Percentiles rank a stretch among this genome's conserved stretches.
phyloP scores from a whole-genome alignment of 768 basidiomycete genomes.

The Gautieria morchelliformis region DNA sequence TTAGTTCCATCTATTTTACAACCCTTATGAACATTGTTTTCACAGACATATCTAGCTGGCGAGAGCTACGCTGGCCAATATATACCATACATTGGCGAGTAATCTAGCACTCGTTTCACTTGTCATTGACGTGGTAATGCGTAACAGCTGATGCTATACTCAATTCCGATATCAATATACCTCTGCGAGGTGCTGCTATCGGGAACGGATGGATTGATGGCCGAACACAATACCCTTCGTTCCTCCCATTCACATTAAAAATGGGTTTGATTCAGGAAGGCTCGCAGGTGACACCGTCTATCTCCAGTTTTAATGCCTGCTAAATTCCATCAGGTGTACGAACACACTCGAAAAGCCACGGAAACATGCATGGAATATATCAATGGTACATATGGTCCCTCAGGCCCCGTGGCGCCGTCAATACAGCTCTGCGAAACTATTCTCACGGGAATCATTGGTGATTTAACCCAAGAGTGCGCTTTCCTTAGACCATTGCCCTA shows the following conservation, averaged over 20 bases:
- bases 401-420: slow-evolving; percentile 4
- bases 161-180: slow-evolving; percentile 44
- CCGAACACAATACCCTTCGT: slow-evolving; percentile 79
- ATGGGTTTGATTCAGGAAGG: slow-evolving; percentile 68
- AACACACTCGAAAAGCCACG: slow-evolving; percentile 33
- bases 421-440: slow-evolving; percentile 8
- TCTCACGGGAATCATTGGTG: background rate
- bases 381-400: slow-evolving; percentile 8
- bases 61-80: slow-evolving; percentile 98
- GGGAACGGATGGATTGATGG: slow-evolving; percentile 99
- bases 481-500: background rate
- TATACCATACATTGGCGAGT: slow-evolving; percentile 86
- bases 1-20: background rate
- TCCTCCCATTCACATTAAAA: slow-evolving; percentile 76
- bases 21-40: background rate
- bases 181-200: slow-evolving; percentile 75
- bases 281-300: slow-evolving; percentile 43
- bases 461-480: background rate
- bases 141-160: slow-evolving; percentile 67
- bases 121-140: background rate
- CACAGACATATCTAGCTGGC: slow-evolving; percentile 87
- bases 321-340: slow-evolving; percentile 49
- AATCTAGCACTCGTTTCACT: background rate
- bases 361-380: slow-evolving; percentile 8
- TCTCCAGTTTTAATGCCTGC: background rate